These are phyloP conservation scores for Neopestalotiopsis sp. DNA, from an alignment of 2,329 filamentous ascomycete species.

Conservation along the genomic window DNA sequence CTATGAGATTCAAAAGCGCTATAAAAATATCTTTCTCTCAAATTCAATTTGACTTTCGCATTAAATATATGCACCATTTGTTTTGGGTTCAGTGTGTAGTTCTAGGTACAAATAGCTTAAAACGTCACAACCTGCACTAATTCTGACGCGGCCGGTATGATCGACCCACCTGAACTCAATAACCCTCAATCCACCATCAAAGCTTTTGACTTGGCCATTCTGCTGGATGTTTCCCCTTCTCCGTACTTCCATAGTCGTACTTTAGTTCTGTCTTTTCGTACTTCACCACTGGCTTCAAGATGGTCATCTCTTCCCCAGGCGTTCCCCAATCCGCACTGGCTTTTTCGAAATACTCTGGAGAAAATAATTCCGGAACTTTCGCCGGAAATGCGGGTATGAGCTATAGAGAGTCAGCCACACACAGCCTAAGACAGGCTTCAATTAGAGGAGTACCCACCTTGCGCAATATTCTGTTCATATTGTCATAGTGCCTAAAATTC, in stretches of 20 bases:
- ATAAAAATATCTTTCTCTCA: too few species aligned
- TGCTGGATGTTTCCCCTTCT: slow-evolving; percentile 31
- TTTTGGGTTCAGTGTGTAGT: too few species aligned
- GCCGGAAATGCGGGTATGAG: slow-evolving; percentile 24
- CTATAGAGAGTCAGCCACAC: neutral
- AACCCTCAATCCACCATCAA: too few species aligned
- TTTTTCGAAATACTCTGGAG: slow-evolving; percentile 29
- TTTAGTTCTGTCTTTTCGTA: slow-evolving; percentile 33
- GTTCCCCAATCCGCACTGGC: slow-evolving; percentile 33
- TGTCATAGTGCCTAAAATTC: slow-evolving; percentile 33
- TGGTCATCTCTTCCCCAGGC: slow-evolving; percentile 33
- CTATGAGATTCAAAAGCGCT: too few species aligned
- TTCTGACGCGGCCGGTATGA: too few species aligned
- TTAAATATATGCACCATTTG: too few species aligned
- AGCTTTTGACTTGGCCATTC: slow-evolving; percentile 27
- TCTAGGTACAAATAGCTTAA: too few species aligned
- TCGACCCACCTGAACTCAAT: too few species aligned
- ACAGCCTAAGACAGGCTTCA: neutral
- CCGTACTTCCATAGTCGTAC: slow-evolving; percentile 35
- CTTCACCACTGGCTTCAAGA: slow-evolving; percentile 33
- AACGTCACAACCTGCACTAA: neutral
- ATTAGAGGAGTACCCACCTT: slow-evolving; percentile 27
- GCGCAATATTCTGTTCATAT: slow-evolving; percentile 35
- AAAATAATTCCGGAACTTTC: slow-evolving; percentile 29
- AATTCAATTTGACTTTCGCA: too few species aligned